Percentiles rank a stretch among this genome's conserved stretches.
These are phyloP conservation scores for Protea cynaroides DNA, from an alignment of 164 flowering plant species.

Conservation along the genomic window DNA sequence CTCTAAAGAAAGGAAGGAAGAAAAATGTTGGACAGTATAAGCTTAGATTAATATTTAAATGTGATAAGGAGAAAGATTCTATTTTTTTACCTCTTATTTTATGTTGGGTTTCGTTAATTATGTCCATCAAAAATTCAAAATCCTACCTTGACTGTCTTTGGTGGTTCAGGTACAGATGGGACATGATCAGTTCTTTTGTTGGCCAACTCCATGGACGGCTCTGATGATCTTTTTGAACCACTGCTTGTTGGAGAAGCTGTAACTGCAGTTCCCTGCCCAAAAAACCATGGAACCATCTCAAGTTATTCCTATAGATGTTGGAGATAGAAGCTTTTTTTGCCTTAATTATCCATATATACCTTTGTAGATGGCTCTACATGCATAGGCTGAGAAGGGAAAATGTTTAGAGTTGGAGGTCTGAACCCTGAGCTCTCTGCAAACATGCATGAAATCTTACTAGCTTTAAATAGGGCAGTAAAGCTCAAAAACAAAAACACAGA, in stretches of 20 bases:
- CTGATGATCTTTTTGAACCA: slow-evolving; percentile 63
- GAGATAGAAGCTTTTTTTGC: background rate
- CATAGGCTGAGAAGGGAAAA: slow-evolving; percentile 99
- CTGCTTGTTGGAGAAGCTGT: slow-evolving; percentile 39
- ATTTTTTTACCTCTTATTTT: background rate
- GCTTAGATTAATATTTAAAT: background rate
- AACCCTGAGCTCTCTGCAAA: slow-evolving; percentile 59
- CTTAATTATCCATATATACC: slow-evolving; percentile 21
- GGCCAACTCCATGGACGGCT: slow-evolving; percentile 68
- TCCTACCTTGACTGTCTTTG: slow-evolving; percentile 59
- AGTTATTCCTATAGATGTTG: background rate
- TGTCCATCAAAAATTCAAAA: too few species aligned
- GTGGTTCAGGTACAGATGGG: slow-evolving; percentile 36
- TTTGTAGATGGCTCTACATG: slow-evolving; percentile 74
- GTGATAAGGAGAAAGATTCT: background rate
- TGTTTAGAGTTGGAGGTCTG: slow-evolving; percentile 93
- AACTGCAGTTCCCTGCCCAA: slow-evolving; percentile 41
- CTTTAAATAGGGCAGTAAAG: slow-evolving; percentile 2
- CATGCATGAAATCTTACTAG: slow-evolving; percentile 14
- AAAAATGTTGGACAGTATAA: background rate
- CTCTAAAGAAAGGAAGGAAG: background rate
- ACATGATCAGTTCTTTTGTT: slow-evolving; percentile 37
- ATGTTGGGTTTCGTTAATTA: background rate
- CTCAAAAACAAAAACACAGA: background rate
- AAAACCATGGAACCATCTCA: background rate